Evolutionary conservation across 1,139 yeast species (phyloP).

Genomic region (Yamadazyma dushanensis): DNA sequence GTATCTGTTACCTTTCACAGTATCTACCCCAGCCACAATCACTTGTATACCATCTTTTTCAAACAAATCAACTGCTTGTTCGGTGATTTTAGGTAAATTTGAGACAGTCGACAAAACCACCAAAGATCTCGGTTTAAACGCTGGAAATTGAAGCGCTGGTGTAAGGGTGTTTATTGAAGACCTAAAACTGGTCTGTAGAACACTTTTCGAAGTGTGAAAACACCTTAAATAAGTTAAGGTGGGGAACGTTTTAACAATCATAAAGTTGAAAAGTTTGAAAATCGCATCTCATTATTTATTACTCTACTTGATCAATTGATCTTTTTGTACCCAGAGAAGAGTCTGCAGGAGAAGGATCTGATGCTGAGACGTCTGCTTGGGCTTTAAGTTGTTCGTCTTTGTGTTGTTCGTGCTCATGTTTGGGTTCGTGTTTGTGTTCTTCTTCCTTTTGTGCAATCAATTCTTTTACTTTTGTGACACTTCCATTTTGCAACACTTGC

Average conservation of each 20-base stretch:
- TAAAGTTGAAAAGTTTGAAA: not conserved
- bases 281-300: slow-evolving; percentile 6
- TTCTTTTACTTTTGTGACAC: slow-evolving; percentile 26
- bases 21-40: slow-evolving; percentile 51
- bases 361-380: slow-evolving; percentile 12
- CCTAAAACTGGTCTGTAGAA: not conserved
- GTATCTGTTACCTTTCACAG: slow-evolving; percentile 40
- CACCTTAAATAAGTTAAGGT: no score
- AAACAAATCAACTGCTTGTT: slow-evolving; percentile 31
- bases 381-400: slow-evolving; percentile 15
- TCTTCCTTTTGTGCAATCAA: slow-evolving; percentile 18
- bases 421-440: slow-evolving; percentile 4
- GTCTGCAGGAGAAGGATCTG: no score
- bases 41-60: slow-evolving; percentile 34
- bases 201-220: slow-evolving; percentile 5
- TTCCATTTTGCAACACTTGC: slow-evolving; percentile 44
- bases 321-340: slow-evolving; percentile 14
- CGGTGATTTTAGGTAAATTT: slow-evolving; percentile 34
- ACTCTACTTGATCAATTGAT: slow-evolving; percentile 15
- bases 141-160: slow-evolving; percentile 14
- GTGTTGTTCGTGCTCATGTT: not conserved
- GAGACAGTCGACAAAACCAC: slow-evolving; percentile 46
- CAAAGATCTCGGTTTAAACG: slow-evolving; percentile 23
- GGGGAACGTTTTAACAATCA: not conserved
- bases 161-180: slow-evolving; percentile 21